These are phyloP conservation scores for Plasmodium fragile DNA, from an alignment of 169 alveolate genomes.

Conservation along the genomic window DNA sequence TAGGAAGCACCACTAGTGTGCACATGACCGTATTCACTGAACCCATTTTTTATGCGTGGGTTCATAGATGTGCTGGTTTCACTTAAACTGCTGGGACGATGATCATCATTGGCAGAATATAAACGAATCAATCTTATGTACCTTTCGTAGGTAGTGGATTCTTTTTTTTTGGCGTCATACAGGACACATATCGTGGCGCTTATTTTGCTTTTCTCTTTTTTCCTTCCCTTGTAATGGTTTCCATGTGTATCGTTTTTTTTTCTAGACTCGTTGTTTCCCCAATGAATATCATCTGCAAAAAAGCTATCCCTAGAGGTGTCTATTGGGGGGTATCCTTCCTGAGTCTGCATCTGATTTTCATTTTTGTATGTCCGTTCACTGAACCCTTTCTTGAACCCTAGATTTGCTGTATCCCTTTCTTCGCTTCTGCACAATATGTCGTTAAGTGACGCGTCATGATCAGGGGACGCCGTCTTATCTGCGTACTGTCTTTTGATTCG, in stretches of 20 bases:
- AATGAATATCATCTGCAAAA: neutral
- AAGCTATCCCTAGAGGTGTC: neutral
- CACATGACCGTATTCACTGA: neutral
- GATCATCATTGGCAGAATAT: neutral
- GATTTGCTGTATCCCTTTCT: neutral
- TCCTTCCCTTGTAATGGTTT: neutral
- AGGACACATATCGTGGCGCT: constrained; percentile 46
- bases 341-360: neutral
- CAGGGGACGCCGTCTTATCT: neutral
- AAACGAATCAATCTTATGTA: constrained; percentile 36
- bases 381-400: neutral
- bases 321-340: neutral
- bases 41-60: neutral
- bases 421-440: neutral
- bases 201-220: constrained; percentile 7
- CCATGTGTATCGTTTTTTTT: neutral
- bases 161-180: constrained; percentile 58
- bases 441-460: neutral
- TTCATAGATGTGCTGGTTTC: neutral
- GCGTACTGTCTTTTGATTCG: neutral
- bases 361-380: neutral
- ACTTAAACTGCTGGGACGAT: neutral
- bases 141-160: constrained; percentile 34
- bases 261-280: neutral
- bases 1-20: neutral